Evolutionary conservation across 1,284 basidiomycete genomes (phyloP).

Genomic region (Rhodotorula sp.): DNA sequence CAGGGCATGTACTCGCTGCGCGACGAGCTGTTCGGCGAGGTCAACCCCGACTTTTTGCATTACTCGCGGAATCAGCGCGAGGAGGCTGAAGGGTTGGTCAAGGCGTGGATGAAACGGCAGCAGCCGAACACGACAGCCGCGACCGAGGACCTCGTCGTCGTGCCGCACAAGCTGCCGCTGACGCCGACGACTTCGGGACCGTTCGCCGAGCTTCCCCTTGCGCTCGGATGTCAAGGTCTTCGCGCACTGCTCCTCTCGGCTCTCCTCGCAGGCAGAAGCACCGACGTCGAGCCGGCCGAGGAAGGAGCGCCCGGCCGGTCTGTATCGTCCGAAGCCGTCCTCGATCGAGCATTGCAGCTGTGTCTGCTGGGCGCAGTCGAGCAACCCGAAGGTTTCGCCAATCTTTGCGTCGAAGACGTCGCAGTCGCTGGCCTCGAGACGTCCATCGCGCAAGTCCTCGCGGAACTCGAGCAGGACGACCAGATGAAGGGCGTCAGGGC

Average conservation of each 20-base stretch:
- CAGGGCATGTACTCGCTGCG: constrained; percentile 84
- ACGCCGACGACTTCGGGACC: constrained; percentile 58
- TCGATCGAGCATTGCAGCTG: constrained; percentile 84
- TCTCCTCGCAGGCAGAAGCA: constrained; percentile 57
- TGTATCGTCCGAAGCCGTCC: constrained; percentile 65
- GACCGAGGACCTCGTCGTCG: constrained; percentile 57
- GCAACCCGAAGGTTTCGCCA: constrained; percentile 62
- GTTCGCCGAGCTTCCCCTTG: constrained; percentile 61
- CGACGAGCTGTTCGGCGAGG: constrained; percentile 77
- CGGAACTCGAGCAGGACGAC: constrained; percentile 56
- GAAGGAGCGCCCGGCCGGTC: not conserved
- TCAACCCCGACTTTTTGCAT: constrained; percentile 95
- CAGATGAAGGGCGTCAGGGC: constrained; percentile 60
- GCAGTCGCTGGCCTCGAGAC: constrained; percentile 40
- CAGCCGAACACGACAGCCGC: constrained; percentile 51
- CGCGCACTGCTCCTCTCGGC: constrained; percentile 75
- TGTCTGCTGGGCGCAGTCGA: constrained; percentile 77
- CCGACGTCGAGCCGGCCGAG: not conserved
- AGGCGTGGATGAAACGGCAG: constrained; percentile 65
- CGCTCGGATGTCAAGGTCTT: constrained; percentile 67
- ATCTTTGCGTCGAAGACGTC: not conserved
- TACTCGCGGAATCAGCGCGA: constrained; percentile 94
- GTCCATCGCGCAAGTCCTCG: constrained; percentile 55
- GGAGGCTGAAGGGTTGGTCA: constrained; percentile 81
- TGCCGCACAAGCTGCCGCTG: constrained; percentile 68